Evolutionary conservation across 1,139 yeast species (phyloP).

Genomic region (Kodamaea plutei): DNA sequence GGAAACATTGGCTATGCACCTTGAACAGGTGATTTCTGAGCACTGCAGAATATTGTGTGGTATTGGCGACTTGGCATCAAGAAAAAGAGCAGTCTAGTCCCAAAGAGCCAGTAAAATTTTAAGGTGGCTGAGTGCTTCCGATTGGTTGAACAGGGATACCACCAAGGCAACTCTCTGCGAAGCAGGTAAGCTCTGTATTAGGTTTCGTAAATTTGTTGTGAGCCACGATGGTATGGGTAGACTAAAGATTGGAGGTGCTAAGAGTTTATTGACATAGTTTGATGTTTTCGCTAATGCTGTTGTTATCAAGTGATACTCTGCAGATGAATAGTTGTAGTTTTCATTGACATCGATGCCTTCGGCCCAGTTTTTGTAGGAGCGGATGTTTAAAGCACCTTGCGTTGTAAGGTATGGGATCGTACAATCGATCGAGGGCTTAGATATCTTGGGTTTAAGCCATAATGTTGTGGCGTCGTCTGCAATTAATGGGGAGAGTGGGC

Average conservation of each 20-base stretch:
- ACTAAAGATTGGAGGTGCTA: slow-evolving; percentile 30
- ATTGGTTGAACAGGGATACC: too few relatives aligned
- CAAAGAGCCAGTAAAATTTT: too few relatives aligned
- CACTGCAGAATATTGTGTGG: too few relatives aligned
- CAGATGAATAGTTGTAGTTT: slow-evolving; percentile 36
- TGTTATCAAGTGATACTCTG: slow-evolving; percentile 35
- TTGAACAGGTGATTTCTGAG: too few relatives aligned
- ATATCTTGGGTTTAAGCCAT: slow-evolving; percentile 36
- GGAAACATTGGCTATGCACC: too few relatives aligned
- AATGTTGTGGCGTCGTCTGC: slow-evolving; percentile 53
- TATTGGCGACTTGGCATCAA: too few relatives aligned
- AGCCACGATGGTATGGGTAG: too few relatives aligned
- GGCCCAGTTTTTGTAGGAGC: slow-evolving; percentile 49
- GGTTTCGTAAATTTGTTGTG: too few relatives aligned
- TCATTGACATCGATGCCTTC: slow-evolving; percentile 48
- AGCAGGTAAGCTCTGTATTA: too few relatives aligned
- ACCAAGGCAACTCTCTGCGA: not conserved
- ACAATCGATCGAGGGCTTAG: slow-evolving; percentile 32
- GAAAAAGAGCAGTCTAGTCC: too few relatives aligned
- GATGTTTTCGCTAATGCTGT: slow-evolving; percentile 31
- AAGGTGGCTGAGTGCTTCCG: too few relatives aligned
- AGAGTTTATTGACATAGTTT: slow-evolving; percentile 23
- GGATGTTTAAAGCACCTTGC: slow-evolving; percentile 38
- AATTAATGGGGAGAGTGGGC: slow-evolving; percentile 54
- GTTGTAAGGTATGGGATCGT: slow-evolving; percentile 59